phyloP scores from a whole-genome alignment of 2,329 filamentous ascomycete genomes.

The Microsporum canis region DNA sequence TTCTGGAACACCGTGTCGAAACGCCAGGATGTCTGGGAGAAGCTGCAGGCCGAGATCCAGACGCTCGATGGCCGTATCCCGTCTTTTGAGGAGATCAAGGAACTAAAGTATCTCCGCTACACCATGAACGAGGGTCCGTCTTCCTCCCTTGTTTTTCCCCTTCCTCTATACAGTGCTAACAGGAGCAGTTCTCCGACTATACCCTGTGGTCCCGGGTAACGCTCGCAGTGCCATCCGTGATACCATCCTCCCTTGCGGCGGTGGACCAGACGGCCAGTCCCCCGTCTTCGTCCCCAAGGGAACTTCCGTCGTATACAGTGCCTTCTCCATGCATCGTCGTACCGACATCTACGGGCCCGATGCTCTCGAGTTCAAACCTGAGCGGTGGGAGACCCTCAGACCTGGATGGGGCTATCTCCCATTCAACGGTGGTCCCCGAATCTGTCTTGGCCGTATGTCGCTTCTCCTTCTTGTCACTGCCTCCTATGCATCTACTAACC shows the following conservation, averaged over 20 bases:
- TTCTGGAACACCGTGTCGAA: conserved; percentile 67
- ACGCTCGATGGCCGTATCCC: conserved; percentile 48
- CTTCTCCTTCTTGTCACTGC: not conserved
- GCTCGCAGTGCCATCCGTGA: conserved; percentile 59
- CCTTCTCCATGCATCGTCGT: conserved; percentile 42
- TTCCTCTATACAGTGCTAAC: not conserved
- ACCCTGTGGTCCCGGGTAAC: conserved; percentile 70
- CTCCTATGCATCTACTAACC: not conserved
- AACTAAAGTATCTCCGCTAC: conserved; percentile 67
- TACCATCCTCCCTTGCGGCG: conserved; percentile 61
- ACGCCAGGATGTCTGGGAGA: conserved; percentile 54
- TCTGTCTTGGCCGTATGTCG: conserved; percentile 41
- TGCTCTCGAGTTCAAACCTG: conserved; percentile 38
- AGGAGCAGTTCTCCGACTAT: conserved; percentile 50
- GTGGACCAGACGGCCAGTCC: conserved; percentile 37
- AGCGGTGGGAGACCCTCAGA: conserved; percentile 41
- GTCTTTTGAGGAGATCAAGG: conserved; percentile 74
- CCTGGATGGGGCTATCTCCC: conserved; percentile 45
- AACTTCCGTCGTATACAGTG: conserved; percentile 34
- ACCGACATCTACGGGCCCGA: conserved; percentile 40
- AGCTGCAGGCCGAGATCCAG: conserved; percentile 62
- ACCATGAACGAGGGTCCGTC: conserved; percentile 56
- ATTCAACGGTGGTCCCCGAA: conserved; percentile 43
- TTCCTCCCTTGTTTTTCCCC: not conserved
- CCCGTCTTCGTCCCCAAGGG: conserved; percentile 39